Evolutionary conservation across 129 eudicot genomes (phyloP), one percentile per base, ranked within the genome.

Genomic region (Pulicaria dysenterica): DNA sequence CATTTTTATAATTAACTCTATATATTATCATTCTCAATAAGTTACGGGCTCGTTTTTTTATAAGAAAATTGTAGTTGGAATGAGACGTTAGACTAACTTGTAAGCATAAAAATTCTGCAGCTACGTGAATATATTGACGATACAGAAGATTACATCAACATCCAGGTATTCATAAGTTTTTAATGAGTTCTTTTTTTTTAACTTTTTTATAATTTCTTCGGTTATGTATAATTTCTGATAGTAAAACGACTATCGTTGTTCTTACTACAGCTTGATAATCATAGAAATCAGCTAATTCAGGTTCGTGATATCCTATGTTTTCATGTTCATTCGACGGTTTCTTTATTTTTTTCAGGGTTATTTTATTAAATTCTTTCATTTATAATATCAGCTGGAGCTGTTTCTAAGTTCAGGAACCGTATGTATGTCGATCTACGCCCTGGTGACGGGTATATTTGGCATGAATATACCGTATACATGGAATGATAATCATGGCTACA

Each of bases 221-320:
- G 15, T 64, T 62, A 57, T 9, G 16, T 56, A 14, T 17, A 2
- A 43, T 11, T 73, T 65, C 7, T 48, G 59, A 70, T 63, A 61
- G 48, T 81, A 61, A 81, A 59, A 6, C 5, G 10, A 10, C 12
- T 24, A 56, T 24, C 8, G 31, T 50, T 54, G 8, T 73, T 69
- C 42, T 57, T 11, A 11, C 75, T 85, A 73, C 95, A 93, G 98
- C 95, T 93, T 63, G 98, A 93, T 80, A 93, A 93, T 84, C 98
- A 93, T 64, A 88, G 98, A 58, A 93, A 93, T 75, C 98, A 93
- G 90, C 89, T 93, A 15, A 93, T 93, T 85, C 98, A 93, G 96
- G 96, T 91, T 51, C 5, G 59, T 40, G 39, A 4, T 60, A 51
- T 61, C 41, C 36, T 43, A 24, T 15, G 16, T n/a, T 42, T 53